Percentiles rank a stretch among this genome's conserved stretches.
Evolutionary conservation across 306 rosid genomes (phyloP).

Genomic region (Erythrophleum fordii): DNA sequence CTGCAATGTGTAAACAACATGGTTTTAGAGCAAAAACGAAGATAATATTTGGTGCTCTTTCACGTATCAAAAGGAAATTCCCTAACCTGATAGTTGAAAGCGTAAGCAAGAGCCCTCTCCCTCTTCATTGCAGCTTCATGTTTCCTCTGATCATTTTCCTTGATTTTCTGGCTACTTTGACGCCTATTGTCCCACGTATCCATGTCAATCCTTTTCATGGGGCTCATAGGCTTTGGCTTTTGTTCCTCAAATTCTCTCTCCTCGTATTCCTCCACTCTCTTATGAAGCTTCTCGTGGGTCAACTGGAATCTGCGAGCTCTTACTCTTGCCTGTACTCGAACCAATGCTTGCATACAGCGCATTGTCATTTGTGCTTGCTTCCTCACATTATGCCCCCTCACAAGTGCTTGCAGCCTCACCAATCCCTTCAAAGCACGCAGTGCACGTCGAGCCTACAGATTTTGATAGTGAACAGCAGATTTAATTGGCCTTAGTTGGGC

Average conservation of each 20-base stretch:
- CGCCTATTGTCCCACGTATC: conserved; percentile 54
- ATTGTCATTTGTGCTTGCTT: conserved; percentile 97
- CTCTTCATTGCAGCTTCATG: conserved; percentile 75
- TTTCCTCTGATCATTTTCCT: conserved; percentile 53
- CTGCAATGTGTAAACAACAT: conserved; percentile 21
- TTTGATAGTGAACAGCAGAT: not conserved
- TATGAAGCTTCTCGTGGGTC: conserved; percentile 55
- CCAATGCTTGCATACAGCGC: conserved; percentile 98
- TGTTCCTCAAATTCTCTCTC: conserved; percentile 37
- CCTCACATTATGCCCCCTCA: conserved; percentile 90
- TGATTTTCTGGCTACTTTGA: conserved; percentile 51
- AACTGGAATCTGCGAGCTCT: conserved; percentile 75
- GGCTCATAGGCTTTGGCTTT: conserved; percentile 51
- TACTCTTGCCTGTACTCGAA: conserved; percentile 86
- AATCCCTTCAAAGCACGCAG: conserved; percentile 86
- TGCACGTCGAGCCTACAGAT: conserved; percentile 83
- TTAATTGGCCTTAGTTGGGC: not conserved
- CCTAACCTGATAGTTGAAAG: conserved; percentile 71
- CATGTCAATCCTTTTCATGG: conserved; percentile 42
- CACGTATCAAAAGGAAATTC: not conserved
- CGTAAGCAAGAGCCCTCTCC: conserved; percentile 87
- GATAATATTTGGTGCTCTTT: not conserved
- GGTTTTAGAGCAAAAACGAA: not conserved
- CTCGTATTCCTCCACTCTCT: conserved; percentile 29
- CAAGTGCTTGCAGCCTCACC: conserved; percentile 92